phyloP scores from a whole-genome alignment of 257 asterid species.

The Eustoma russellianum region DNA sequence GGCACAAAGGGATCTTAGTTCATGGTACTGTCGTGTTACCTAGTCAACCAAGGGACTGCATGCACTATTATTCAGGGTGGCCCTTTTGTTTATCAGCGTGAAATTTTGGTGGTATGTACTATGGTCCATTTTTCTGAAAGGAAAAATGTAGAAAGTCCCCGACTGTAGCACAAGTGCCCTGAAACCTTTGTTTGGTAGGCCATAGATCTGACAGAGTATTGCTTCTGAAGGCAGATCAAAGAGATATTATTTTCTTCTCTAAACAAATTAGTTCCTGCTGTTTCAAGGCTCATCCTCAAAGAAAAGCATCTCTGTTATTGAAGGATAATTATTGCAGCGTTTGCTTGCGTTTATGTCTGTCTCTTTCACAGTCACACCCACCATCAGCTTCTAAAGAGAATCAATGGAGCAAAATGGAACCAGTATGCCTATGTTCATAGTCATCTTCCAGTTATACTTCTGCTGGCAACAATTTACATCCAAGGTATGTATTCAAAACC shows the following conservation, averaged over 20 bases:
- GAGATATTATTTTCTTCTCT: constrained; percentile 24
- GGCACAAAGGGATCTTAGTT: no score
- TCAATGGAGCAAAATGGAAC: constrained; percentile 14
- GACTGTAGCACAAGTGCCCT: background rate
- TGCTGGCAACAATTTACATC: constrained; percentile 17
- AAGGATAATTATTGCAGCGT: constrained; percentile 11
- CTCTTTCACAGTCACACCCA: constrained; percentile 6
- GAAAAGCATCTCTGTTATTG: constrained; percentile 38
- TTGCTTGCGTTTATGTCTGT: constrained; percentile 1
- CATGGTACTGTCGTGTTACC: no score
- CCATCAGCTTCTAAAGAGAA: constrained; percentile 6
- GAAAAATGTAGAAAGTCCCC: no score
- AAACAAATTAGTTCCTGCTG: constrained; percentile 23
- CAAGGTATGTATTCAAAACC: constrained; percentile 22
- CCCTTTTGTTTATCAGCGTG: no score
- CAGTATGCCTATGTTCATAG: constrained; percentile 5
- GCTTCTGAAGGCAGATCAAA: constrained; percentile 1
- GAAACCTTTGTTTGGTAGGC: constrained; percentile 5
- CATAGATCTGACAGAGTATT: constrained; percentile 9
- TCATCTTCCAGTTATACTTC: constrained; percentile 10
- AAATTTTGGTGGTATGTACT: no score
- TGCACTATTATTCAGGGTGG: no score
- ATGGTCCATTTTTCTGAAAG: no score
- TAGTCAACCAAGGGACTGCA: no score
- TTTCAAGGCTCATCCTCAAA: constrained; percentile 17